These are phyloP conservation scores for Raphanus raphanistrum DNA, from an alignment of 345 rosid genomes.

Conservation along the genomic window DNA sequence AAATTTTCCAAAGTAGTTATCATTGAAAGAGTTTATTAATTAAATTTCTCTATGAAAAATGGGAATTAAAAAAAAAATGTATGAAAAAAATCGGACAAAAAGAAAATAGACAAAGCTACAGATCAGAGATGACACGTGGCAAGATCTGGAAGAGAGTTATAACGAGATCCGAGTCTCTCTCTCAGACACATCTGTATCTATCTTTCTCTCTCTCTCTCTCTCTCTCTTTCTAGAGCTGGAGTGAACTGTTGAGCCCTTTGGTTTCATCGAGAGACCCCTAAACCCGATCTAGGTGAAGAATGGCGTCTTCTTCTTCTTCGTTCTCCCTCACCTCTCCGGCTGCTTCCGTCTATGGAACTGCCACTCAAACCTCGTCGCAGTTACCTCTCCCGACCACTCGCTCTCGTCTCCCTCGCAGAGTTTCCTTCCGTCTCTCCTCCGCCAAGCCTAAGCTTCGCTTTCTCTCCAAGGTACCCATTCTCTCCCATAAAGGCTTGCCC, in stretches of 20 bases:
- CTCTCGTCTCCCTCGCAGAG: constrained; percentile 32
- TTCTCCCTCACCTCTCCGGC: constrained; percentile 47
- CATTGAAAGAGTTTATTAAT: too few relatives aligned
- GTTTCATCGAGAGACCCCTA: constrained; percentile 46
- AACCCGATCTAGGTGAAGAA: constrained; percentile 32
- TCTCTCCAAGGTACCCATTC: constrained; percentile 46
- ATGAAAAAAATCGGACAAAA: not conserved
- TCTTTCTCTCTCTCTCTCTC: constrained; percentile 7
- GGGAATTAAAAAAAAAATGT: not conserved
- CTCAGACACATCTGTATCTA: not conserved
- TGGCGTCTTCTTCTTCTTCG: constrained; percentile 54
- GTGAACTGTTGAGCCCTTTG: constrained; percentile 38
- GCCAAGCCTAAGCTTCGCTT: constrained; percentile 48
- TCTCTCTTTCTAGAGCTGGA: constrained; percentile 16
- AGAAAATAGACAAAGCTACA: not conserved
- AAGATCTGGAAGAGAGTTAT: constrained; percentile 5
- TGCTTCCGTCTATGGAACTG: constrained; percentile 41
- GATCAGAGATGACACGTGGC: constrained; percentile 32
- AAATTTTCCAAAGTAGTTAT: too few relatives aligned
- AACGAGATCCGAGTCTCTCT: constrained; percentile 24
- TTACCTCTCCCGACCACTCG: constrained; percentile 31
- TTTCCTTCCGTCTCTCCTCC: constrained; percentile 51
- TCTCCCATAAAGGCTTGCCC: not conserved
- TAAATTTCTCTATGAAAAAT: not conserved
- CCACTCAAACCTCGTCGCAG: constrained; percentile 38